Base-by-base conservation (phyloP, 169 alveolate genomes). In the Plasmodium falciparum region DNA sequence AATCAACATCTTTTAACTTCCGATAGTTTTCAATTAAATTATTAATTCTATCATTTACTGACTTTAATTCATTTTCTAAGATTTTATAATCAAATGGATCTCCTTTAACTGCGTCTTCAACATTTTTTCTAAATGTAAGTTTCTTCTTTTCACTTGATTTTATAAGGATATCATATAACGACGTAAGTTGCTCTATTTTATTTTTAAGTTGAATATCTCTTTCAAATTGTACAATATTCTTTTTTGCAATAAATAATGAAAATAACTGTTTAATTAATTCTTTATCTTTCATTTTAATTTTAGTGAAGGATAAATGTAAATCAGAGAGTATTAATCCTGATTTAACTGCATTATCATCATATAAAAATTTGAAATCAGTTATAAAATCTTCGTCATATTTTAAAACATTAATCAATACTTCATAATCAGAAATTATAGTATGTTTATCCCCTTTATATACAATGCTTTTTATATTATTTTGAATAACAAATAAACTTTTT, bases 241-340 rank as follows among this genome's bases (percentile, higher is more conserved):
- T 76, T 17, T 76, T 74, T 24, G 90, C 94, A 72, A 75, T 89
- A 83, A 89, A 93, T 47, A 80, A 63, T 58, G 74, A 70, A 86
- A 89, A 93, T 33, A 89, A 89, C 54, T 70, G 90, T 65, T 88
- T 93, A 52, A 93, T 88, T 56, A 50, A 65, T 63, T 88, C 73
- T 26, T 72, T 76, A 47, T 93, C 95, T 63, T 89, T 89, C 93
- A 93, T 73, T 75, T 89, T 93, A 22, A 93, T 89, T 56, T 89
- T 93, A 15, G 94, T 89, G 50, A 93, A 72, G 7, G 95, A 90
- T 73, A 93, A 88, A 65, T 93, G 88, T 50, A 93, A 93, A 73
- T 93, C 95, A 24, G 95, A 89, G 7, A 93, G 93, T 1, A 92
- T 91, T 62, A 93, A 86, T 62, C 95, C 95, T n/a, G 83, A 88